Evolutionary conservation across 2,329 filamentous ascomycete genomes (phyloP), one percentile per base, ranked within the genome.

Genomic region (Epichloe bromicola): DNA sequence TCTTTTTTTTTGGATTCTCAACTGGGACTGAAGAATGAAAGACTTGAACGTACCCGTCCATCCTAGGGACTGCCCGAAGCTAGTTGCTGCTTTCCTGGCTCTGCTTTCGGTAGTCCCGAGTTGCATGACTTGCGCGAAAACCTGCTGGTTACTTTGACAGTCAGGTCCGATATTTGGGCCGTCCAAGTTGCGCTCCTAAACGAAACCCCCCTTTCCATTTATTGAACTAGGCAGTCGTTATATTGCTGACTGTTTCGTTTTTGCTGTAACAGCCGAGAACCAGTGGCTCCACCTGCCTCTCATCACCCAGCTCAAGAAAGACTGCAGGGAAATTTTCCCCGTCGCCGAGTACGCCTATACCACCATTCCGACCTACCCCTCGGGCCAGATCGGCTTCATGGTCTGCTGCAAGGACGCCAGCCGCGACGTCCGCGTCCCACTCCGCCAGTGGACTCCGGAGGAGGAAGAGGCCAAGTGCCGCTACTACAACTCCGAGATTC

Each of bases 351-450:
- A 97, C 75, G 93, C 87, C 62, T 98, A 96, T 81, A 97, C 91
- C 65, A 97, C 91, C 63, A 98, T 98, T 71, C 93, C 93, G 54
- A 98, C 93, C 67, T 98, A 98, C 78, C 93, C 93, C 59, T 95
- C 88, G 52, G 93, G 93, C 67, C 93, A 98, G 77, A 98, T 98
- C 65, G 93, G 93, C 67, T 98, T 98, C 84, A 96, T 98, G 90
- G 88, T 98, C 67, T 97, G 93, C 83, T 87, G 79, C 84, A 97
- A 98, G 82, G 91, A 97, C 67, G 75, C 82, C 67, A 82, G 72
- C 66, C 81, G 83, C 69, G 80, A 98, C 72, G 79, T 97, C 67
- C 88, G 80, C 70, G 86, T 83, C 71, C 93, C 93, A 50, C 66
- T 96, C 56, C 85, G 93, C 65, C 76, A 72, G 62, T 95, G 89